Evolutionary conservation across 2,329 filamentous ascomycete genomes (phyloP), one percentile per base, ranked within the genome.

Genomic region (Fusarium floridanum): DNA sequence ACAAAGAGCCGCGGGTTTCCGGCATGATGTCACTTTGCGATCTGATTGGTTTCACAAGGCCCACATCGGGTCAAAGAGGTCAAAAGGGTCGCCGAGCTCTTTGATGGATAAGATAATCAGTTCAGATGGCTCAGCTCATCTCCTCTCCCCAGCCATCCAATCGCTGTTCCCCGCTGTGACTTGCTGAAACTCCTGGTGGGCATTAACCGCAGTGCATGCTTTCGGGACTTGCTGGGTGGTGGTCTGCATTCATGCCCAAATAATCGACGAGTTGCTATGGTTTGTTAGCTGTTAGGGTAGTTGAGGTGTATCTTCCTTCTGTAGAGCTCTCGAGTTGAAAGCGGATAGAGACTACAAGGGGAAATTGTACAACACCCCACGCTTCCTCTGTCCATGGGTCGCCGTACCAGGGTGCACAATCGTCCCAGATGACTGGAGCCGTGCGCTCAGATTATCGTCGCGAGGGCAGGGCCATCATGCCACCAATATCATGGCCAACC

Each of bases 1-100:
- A 7, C n/a, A 50, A 48, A 76, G 72, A 74, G 77, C 77, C 75
- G 77, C 70, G 61, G 45, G 61, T 79, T 79, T 68, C 72, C 74
- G 77, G 65, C 73, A 73, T 79, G 70, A 76, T 74, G 69, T 72
- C 74, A 78, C 56, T 11, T 9, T 12, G 60, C 0, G 6, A 0
- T 62, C 8, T 78, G 48, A 78, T 78, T 78, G 77, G 77, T 16
- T 67, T 16, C 10, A 12, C 27, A 7, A 2, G 17, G 34, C 36
- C 61, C 64, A 61, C 36, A 24, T 8, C 27, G 5, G 29, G 27
- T 53, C 27, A 2, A 2, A 53, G 48, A 53, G 48, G 65, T 20
- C 71, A 67, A 59, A 72, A 70, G 66, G 70, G 73, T 77, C 61
- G 37, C 27, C 27, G 20, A 64, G 67, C 67, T 65, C 29, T 20